Evolutionary conservation across 202 grass and related monocot genomes (phyloP).

Genomic region (Hordeum pubiflorum): DNA sequence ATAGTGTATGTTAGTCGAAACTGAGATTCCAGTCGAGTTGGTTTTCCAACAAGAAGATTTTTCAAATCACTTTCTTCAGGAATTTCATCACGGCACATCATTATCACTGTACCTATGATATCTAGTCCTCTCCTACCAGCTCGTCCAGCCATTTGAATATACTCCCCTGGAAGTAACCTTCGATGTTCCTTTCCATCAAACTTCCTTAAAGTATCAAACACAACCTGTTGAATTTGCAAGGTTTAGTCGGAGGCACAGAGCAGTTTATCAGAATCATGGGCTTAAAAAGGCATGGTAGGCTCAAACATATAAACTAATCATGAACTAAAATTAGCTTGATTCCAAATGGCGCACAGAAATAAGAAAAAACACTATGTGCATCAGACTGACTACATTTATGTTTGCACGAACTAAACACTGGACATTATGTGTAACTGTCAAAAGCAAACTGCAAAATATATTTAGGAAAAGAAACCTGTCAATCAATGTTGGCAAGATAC

Average conservation of each 20-base stretch:
- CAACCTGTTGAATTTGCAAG: constrained; percentile 56
- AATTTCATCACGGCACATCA: constrained; percentile 97
- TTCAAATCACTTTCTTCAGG: constrained; percentile 95
- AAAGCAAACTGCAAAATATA: constrained; percentile 14
- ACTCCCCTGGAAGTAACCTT: constrained; percentile 84
- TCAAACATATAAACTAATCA: constrained; percentile 8
- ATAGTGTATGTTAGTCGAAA: constrained; percentile 93
- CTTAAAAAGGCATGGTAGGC: constrained; percentile 6
- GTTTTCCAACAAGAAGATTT: constrained; percentile 87
- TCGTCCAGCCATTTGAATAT: constrained; percentile 98
- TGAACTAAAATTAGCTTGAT: constrained; percentile 10
- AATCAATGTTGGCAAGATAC: background rate
- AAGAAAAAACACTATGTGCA: background rate
- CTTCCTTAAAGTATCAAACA: constrained; percentile 91
- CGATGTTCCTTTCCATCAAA: constrained; percentile 95
- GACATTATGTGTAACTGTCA: constrained; percentile 6
- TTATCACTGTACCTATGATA: constrained; percentile 84
- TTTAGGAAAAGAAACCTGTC: background rate
- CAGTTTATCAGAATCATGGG: constrained; percentile 10
- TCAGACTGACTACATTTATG: background rate
- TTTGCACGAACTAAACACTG: constrained; percentile 8
- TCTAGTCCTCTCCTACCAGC: constrained; percentile 94
- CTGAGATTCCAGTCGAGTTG: constrained; percentile 79
- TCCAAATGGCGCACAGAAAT: constrained; percentile 4
- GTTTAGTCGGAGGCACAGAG: constrained; percentile 1